These are phyloP conservation scores for Trichoderma reesei DNA, from an alignment of 495 filamentous ascomycete species.

Conservation along the genomic window DNA sequence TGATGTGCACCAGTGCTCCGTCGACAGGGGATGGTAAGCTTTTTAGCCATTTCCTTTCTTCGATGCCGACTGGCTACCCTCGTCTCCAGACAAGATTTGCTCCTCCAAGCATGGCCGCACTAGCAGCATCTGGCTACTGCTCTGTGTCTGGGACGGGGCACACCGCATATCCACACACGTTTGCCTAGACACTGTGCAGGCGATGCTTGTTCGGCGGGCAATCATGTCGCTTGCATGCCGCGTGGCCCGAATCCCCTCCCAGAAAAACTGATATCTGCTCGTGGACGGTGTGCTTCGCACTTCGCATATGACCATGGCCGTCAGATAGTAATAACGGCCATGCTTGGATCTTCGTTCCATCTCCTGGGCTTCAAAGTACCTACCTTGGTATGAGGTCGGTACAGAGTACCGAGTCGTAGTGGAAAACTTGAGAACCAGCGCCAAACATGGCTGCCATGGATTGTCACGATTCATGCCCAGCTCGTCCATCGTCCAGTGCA, in stretches of 20 bases:
- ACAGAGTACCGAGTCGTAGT: no score
- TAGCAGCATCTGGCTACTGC: background rate
- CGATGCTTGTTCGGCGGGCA: background rate
- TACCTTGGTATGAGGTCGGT: no score
- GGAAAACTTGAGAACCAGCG: no score
- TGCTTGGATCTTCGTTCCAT: no score
- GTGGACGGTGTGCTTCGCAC: background rate
- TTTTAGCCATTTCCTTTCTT: slow-evolving; percentile 4
- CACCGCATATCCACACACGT: background rate
- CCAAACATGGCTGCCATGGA: no score
- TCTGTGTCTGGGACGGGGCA: background rate
- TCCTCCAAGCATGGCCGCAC: background rate
- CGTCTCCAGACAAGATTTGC: background rate
- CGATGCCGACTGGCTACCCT: slow-evolving; percentile 1
- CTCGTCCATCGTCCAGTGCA: background rate
- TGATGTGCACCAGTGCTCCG: slow-evolving; percentile 18
- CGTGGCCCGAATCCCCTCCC: slow-evolving; percentile 3
- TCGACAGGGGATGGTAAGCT: slow-evolving; percentile 6
- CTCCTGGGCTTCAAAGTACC: no score
- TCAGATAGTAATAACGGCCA: background rate
- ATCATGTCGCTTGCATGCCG: slow-evolving; percentile 2
- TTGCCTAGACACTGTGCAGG: background rate
- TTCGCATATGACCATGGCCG: background rate
- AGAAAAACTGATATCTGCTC: background rate
- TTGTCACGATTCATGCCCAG: no score